These are phyloP conservation scores for Tetrahymena thermophila DNA, from an alignment of 73 alveolate species.

Conservation along the genomic window DNA sequence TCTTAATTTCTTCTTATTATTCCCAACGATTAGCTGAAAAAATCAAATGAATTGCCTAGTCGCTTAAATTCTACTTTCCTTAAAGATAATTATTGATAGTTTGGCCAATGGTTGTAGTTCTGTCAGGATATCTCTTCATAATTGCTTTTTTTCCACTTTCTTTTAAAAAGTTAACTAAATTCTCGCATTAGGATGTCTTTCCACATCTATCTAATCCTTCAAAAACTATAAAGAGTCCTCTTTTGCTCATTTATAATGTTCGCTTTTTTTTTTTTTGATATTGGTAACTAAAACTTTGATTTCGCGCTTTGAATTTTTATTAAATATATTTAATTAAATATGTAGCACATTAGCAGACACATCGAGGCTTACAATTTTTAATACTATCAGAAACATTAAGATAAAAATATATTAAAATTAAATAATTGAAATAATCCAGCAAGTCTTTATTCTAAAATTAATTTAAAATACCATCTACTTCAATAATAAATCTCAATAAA, in stretches of 20 bases:
- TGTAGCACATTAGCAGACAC: background rate
- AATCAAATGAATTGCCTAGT: constrained; percentile 69
- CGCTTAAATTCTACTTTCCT: constrained; percentile 50
- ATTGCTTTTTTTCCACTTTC: constrained; percentile 19
- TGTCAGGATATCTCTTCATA: constrained; percentile 43
- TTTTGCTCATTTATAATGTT: background rate
- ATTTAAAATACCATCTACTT: no score
- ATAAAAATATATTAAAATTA: no score
- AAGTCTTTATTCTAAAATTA: no score
- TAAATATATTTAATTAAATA: no score
- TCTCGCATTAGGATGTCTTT: constrained; percentile 62
- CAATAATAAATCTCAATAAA: no score
- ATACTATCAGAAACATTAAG: background rate
- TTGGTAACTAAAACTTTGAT: background rate
- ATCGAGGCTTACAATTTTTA: background rate
- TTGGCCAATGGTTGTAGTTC: constrained; percentile 63
- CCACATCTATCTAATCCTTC: constrained; percentile 90
- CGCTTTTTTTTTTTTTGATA: background rate
- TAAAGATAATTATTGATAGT: constrained; percentile 59
- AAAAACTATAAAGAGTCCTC: constrained; percentile 79
- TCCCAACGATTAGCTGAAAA: constrained; percentile 92
- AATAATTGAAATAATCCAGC: no score
- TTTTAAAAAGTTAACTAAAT: constrained; percentile 22
- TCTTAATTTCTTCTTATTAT: constrained; percentile 39
- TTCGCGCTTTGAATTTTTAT: background rate